phyloP scores from a whole-genome alignment of 805 yeast species.

The Cyberlindnera maritima region DNA sequence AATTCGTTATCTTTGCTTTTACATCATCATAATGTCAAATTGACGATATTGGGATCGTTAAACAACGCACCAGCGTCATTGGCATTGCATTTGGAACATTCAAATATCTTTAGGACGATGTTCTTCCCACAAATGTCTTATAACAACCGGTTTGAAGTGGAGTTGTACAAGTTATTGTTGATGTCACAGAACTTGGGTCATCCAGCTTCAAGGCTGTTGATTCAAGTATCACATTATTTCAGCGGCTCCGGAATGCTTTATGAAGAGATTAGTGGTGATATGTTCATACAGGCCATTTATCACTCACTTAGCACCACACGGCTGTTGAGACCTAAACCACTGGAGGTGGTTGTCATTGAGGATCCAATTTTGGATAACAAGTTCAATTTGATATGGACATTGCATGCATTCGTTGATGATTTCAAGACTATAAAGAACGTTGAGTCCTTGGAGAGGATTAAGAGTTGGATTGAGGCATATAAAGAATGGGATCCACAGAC shows the following conservation, averaged over 20 bases:
- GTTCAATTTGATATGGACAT: conserved; percentile 41
- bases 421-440: conserved; percentile 33
- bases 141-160: conserved; percentile 37
- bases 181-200: conserved; percentile 50
- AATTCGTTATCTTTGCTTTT: conserved; percentile 1
- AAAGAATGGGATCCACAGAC: conserved; percentile 20
- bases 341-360: conserved; percentile 1
- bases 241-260: conserved; percentile 14
- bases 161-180: conserved; percentile 44
- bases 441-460: conserved; percentile 22
- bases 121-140: conserved; percentile 40
- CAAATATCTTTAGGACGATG: conserved; percentile 53
- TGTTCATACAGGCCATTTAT: conserved; percentile 29
- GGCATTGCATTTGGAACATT: conserved; percentile 52
- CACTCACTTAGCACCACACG: conserved; percentile 25
- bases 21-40: conserved; percentile 8
- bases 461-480: conserved; percentile 10
- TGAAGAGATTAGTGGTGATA: conserved; percentile 26
- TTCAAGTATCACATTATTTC: conserved; percentile 44
- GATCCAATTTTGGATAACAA: conserved; percentile 30
- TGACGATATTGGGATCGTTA: conserved; percentile 40
- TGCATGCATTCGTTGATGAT: conserved; percentile 37
- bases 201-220: conserved; percentile 38
- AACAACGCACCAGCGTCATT: conserved; percentile 51
- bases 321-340: background rate